phyloP scores from a whole-genome alignment of 306 rosid genomes.

The Dicorynia guianensis region DNA sequence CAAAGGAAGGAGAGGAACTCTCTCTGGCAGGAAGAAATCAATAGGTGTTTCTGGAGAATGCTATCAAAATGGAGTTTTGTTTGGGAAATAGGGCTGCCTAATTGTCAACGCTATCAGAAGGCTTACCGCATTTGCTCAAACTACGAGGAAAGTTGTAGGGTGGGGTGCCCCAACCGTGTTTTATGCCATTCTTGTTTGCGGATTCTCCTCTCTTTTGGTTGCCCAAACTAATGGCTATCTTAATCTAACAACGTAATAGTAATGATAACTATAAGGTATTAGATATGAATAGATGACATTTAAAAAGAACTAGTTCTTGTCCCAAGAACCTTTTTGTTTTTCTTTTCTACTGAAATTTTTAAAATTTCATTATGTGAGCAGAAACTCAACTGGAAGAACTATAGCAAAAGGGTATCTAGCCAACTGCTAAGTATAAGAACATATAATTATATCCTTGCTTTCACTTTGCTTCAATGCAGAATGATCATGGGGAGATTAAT shows the following conservation, averaged over 20 bases:
- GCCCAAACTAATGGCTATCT: too few species aligned
- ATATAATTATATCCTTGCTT: not conserved
- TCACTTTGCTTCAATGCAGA: not conserved
- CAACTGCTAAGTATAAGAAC: not conserved
- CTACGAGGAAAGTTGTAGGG: slow-evolving; percentile 18
- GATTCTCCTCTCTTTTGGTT: not conserved
- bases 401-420: not conserved
- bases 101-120: not conserved
- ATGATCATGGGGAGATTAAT: not conserved
- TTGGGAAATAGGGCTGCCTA: slow-evolving; percentile 6
- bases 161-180: slow-evolving; percentile 40
- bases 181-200: slow-evolving; percentile 36
- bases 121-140: slow-evolving; percentile 18
- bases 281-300: not conserved
- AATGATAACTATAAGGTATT: too few species aligned
- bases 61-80: too few species aligned
- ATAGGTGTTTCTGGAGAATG: too few species aligned
- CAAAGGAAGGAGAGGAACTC: too few species aligned
- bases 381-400: not conserved
- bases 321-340: not conserved
- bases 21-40: too few species aligned
- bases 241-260: not conserved
- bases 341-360: not conserved
- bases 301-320: too few species aligned
- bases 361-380: not conserved